A percentile compares a stretch with the other conserved stretches of the same genome.
These are phyloP conservation scores for Pistacia integerrima DNA, from an alignment of 345 rosid species.

Conservation along the genomic window DNA sequence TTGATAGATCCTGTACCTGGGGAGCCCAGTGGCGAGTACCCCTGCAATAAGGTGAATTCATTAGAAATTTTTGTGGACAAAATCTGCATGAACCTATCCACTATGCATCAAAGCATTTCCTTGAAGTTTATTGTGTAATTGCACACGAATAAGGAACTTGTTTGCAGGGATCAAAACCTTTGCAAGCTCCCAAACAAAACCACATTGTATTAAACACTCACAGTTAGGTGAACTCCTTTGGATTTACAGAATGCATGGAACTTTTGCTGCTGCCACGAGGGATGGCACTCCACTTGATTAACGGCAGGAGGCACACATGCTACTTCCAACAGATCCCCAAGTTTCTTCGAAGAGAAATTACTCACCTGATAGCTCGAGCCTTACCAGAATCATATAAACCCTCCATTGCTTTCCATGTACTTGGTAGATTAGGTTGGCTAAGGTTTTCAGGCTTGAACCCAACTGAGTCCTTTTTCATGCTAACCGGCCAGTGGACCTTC, in stretches of 20 bases:
- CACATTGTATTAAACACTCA: conserved; percentile 36
- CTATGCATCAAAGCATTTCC: not conserved
- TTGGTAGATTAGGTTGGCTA: conserved; percentile 55
- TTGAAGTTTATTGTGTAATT: not conserved
- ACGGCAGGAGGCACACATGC: conserved; percentile 52
- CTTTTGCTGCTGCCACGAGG: conserved; percentile 64
- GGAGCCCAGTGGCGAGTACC: conserved; percentile 69
- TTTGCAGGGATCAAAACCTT: not conserved
- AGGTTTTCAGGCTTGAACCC: conserved; percentile 64
- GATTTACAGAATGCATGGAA: conserved; percentile 65
- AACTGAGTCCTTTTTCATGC: conserved; percentile 60
- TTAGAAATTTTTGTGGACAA: not conserved
- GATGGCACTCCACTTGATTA: conserved; percentile 38
- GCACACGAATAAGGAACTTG: not conserved
- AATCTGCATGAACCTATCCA: not conserved
- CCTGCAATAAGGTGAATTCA: conserved; percentile 33
- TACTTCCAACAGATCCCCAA: conserved; percentile 42
- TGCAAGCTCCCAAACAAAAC: conserved; percentile 13
- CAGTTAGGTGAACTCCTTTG: conserved; percentile 72
- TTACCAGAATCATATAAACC: conserved; percentile 60
- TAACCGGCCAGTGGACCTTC: conserved; percentile 87
- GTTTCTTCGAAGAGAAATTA: conserved; percentile 60
- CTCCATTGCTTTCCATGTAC: conserved; percentile 77
- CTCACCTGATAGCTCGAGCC: conserved; percentile 67
- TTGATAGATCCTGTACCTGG: conserved; percentile 34